Base-by-base conservation (phyloP, 2,329 filamentous ascomycete genomes). In the Thielaviopsis musarum region DNA sequence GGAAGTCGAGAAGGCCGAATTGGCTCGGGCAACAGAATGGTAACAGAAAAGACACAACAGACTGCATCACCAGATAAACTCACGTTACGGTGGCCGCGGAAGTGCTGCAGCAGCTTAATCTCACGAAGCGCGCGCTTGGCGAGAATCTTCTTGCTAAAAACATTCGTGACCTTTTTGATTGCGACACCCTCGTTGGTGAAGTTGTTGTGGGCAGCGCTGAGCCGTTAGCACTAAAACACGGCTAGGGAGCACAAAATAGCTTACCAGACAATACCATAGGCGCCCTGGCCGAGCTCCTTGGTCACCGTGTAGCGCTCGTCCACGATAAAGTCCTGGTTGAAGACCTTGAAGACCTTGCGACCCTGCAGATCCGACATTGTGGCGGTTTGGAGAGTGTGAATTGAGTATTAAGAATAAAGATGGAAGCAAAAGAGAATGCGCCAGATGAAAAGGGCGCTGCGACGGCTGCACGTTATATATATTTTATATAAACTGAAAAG, bases 161-260 rank as follows among this genome's bases (percentile, higher is more conserved):
- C 91, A 87, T 98, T 98, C 77, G 93, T 98, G 71, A 98, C 89
- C 75, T 98, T 98, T 76, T 98, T 98, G 78, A 98, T 93, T 67
- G 93, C 93, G 64, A 98, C 91, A 49, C 91, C 91, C 71, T 98
- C 93, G 68, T 83, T 85, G 34, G 87, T 94, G 72, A 90, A 83
- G 70, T 83, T 85, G 78, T 97, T 96, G 65, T 89, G 88, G 59
- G 93, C 93, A 62, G 93, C 91, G 73, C 91, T 95, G 70, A 41
- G 64, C 64, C 57, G 41, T 48, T 61, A 54, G 59, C 45, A 56
- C 30, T 9, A 62, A 45, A 38, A 19, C 15, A 38, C 34, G 28
- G 56, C 19, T 45, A 53, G 61, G 52, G 45, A 21, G 52, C 30
- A 54, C 34, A 57, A 58, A n/a, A 54, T 52, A 67, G 52, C 73